Evolutionary conservation across 176 grass and related monocot genomes (phyloP).

Genomic region (Cenchrus purpureus): DNA sequence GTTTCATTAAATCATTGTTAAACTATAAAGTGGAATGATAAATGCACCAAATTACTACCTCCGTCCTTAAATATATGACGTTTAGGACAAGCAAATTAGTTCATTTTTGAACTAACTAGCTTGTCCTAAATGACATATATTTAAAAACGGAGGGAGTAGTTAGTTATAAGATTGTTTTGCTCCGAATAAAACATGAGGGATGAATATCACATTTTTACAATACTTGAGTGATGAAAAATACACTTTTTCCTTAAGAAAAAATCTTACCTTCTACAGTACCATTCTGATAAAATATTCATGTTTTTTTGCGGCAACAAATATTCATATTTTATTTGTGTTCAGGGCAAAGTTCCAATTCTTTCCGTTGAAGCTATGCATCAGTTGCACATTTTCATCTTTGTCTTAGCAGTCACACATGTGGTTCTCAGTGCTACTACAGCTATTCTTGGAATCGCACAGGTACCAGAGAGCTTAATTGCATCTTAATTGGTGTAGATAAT

Average conservation of each 20-base stretch:
- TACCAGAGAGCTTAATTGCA: background rate
- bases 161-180: too few species aligned
- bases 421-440: conserved; percentile 66
- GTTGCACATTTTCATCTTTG: conserved; percentile 90
- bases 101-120: too few species aligned
- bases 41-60: too few species aligned
- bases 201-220: too few species aligned
- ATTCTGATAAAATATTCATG: background rate
- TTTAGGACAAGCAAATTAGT: too few species aligned
- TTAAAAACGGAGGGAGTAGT: too few species aligned
- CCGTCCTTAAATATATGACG: too few species aligned
- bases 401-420: conserved; percentile 74
- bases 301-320: background rate
- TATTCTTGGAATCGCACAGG: conserved; percentile 69
- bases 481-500: background rate
- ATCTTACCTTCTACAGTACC: background rate
- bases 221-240: too few species aligned
- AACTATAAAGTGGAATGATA: too few species aligned
- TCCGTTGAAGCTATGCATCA: conserved; percentile 77
- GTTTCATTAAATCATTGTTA: too few species aligned
- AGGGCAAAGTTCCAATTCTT: conserved; percentile 79
- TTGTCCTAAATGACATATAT: too few species aligned
- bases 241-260: background rate
- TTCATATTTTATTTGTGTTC: background rate
- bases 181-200: too few species aligned